Evolutionary conservation across 208 protist species (phyloP).

Genomic region (Trypanosoma caninum): DNA sequence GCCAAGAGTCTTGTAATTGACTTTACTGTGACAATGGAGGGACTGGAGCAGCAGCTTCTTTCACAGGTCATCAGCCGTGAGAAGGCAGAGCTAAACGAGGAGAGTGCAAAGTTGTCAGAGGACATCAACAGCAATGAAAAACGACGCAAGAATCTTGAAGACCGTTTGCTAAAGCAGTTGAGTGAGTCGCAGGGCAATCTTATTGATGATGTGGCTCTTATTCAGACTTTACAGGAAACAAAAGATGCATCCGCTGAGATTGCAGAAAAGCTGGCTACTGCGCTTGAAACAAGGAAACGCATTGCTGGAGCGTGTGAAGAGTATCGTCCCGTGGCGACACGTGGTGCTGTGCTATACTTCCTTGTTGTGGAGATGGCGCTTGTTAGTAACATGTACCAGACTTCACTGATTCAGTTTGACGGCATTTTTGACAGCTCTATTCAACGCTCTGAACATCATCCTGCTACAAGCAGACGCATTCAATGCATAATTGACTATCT

Average conservation of each 20-base stretch:
- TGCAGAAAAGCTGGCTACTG: conserved; percentile 94
- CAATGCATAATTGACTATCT: conserved; percentile 95
- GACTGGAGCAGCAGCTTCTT: conserved; percentile 97
- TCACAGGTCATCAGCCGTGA: conserved; percentile 96
- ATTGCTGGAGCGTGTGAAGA: conserved; percentile 96
- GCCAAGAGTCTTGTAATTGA: conserved; percentile 98
- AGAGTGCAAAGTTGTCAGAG: conserved; percentile 95
- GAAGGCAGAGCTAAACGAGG: conserved; percentile 97
- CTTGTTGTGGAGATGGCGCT: conserved; percentile 97
- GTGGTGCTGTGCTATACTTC: conserved; percentile 98
- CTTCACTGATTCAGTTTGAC: conserved; percentile 97
- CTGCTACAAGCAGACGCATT: conserved; percentile 94
- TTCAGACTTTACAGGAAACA: conserved; percentile 95
- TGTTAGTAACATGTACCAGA: conserved; percentile 99
- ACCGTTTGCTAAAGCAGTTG: conserved; percentile 94
- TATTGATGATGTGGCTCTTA: conserved; percentile 94
- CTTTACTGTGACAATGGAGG: conserved; percentile 99
- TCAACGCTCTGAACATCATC: conserved; percentile 84
- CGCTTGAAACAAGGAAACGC: conserved; percentile 94
- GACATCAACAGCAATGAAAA: conserved; percentile 97
- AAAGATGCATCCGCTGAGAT: conserved; percentile 97
- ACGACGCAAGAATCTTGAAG: conserved; percentile 92
- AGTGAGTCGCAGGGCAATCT: conserved; percentile 92
- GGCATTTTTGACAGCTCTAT: conserved; percentile 95
- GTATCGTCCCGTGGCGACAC: conserved; percentile 96